Evolutionary conservation across 805 yeast species (phyloP), one percentile per base, ranked within the genome.

Genomic region (Candida lessepsii): DNA sequence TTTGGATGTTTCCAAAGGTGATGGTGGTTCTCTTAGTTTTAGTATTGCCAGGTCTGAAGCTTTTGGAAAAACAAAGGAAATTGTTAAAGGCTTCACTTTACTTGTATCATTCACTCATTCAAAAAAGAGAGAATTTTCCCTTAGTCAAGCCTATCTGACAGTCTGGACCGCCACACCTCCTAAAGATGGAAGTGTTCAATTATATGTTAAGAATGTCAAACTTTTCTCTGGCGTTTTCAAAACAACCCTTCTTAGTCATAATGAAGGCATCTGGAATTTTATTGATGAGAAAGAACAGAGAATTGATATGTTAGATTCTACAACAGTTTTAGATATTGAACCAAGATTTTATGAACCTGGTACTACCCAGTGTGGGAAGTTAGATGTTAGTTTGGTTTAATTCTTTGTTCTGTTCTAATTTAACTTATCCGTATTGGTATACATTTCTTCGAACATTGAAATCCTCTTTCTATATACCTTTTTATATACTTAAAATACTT

Each of bases 21-120:
- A 45, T 29, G 47, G 46, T 11, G 56, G 56, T 4, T 37, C 50
- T 1, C 26, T 51, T 2, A 18, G 42, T n/a, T 43, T 42, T 20
- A 37, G 37, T 17, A 30, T 42, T 27, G 46, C 45, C 2, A 9
- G 41, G 2, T 33, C 39, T 10, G 23, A 35, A 19, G 15, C 38
- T 9, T 30, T 37, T 24, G 33, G 20, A 11, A 30, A 30, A 13
- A 23, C 19, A 4, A 27, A 37, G 6, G 42, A 43, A 10, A 21
- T 31, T 5, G 23, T 28, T 9, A 29, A 16, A 17, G 26, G 29
- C 20, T 13, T 39, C 9, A 35, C 39, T 5, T 7, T 35, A 3
- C 8, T 35, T 3, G 18, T 24, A 9, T 14, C 40, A 2, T 29
- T 41, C n/a, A 9, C 18, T 10, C 9, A 19, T 5, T 23, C 23